Evolutionary conservation across 78 protist genomes (phyloP).

Genomic region (Acrasis kona): DNA sequence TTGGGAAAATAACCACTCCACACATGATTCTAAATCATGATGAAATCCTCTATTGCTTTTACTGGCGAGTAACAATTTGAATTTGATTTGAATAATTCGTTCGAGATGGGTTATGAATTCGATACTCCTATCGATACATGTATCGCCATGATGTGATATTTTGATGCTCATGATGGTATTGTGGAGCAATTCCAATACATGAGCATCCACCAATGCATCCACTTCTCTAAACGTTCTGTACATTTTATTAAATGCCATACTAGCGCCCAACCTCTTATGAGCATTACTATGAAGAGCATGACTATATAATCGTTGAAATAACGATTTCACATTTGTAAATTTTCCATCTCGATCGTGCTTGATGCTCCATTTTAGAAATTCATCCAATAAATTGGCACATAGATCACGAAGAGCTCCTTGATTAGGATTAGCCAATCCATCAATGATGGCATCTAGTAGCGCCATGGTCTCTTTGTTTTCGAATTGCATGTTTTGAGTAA

Average conservation of each 20-base stretch:
- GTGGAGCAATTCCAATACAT: neutral
- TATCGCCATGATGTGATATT: neutral
- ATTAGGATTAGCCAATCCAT: constrained; percentile 29
- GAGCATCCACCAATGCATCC: neutral
- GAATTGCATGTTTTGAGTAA: constrained; percentile 13
- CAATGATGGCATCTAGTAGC: constrained; percentile 40
- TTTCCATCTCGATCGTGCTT: constrained; percentile 21
- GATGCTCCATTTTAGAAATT: constrained; percentile 45
- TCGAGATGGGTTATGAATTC: neutral
- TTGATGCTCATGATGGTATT: neutral
- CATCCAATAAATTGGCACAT: constrained; percentile 39
- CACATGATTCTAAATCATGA: neutral
- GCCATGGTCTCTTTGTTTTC: constrained; percentile 38
- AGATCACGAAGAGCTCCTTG: constrained; percentile 50
- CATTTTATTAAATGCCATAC: constrained; percentile 18
- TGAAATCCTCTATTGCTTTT: neutral
- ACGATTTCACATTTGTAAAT: neutral
- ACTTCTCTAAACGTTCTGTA: constrained; percentile 3
- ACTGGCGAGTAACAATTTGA: neutral
- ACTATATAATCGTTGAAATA: constrained; percentile 36
- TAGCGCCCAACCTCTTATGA: constrained; percentile 46
- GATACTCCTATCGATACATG: neutral
- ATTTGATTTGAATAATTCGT: neutral
- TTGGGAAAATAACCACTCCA: neutral
- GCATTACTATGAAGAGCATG: constrained; percentile 45